Conservation (phyloP, 2,329 filamentous ascomycete species). For the Parastagonospora nodorum region DNA sequence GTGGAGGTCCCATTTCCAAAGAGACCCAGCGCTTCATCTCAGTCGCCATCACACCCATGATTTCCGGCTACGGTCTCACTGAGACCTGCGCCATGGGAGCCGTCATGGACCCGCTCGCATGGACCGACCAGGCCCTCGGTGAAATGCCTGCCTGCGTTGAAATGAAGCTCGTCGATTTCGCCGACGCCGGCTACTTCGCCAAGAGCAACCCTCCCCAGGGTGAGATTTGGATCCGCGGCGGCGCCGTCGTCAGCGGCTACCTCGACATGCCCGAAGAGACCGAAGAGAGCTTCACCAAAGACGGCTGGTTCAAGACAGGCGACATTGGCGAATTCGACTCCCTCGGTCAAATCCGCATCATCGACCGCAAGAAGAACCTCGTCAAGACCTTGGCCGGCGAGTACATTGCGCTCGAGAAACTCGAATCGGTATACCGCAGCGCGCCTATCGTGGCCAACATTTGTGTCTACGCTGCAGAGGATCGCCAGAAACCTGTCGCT, state of each 20-base stretch:
- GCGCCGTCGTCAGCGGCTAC: slow-evolving; percentile 76
- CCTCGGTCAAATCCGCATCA: slow-evolving; percentile 80
- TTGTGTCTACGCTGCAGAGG: slow-evolving; percentile 80
- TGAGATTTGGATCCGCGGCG: slow-evolving; percentile 87
- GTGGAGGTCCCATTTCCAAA: slow-evolving; percentile 86
- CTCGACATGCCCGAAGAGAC: slow-evolving; percentile 88
- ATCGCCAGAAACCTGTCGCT: slow-evolving; percentile 78
- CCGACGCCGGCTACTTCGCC: slow-evolving; percentile 83
- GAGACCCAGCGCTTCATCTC: slow-evolving; percentile 91
- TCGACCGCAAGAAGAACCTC: slow-evolving; percentile 97
- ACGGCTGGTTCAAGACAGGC: slow-evolving; percentile 97
- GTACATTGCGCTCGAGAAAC: slow-evolving; percentile 94
- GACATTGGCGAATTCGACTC: slow-evolving; percentile 90
- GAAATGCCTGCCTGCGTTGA: slow-evolving; percentile 78
- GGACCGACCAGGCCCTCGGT: slow-evolving; percentile 77
- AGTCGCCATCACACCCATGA: slow-evolving; percentile 91
- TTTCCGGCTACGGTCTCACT: slow-evolving; percentile 90
- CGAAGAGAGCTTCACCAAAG: slow-evolving; percentile 72
- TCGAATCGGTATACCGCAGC: slow-evolving; percentile 88
- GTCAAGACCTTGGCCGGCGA: slow-evolving; percentile 95
- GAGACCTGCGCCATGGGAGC: slow-evolving; percentile 87
- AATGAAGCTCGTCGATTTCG: slow-evolving; percentile 88
- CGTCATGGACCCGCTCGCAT: slow-evolving; percentile 83
- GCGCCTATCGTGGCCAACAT: slow-evolving; percentile 80
- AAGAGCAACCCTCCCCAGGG: slow-evolving; percentile 81